phyloP scores from a whole-genome alignment of 2,329 filamentous ascomycete species.

The Epichloe sylvatica region DNA sequence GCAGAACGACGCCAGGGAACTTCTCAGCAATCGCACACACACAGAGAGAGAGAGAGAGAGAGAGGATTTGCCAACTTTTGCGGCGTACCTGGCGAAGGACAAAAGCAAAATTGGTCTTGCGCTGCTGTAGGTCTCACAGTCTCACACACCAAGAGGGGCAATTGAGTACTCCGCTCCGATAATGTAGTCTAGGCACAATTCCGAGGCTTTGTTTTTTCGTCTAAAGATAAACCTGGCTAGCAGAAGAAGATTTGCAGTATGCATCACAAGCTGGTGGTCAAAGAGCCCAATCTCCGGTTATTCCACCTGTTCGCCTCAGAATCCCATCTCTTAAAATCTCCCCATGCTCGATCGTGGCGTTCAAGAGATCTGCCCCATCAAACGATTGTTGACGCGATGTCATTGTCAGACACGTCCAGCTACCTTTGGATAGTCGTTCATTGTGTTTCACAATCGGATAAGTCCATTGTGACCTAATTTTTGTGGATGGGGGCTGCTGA shows the following conservation, averaged over 20 bases:
- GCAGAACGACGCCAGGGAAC: background rate
- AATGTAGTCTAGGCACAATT: background rate
- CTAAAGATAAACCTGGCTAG: background rate
- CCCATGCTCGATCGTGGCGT: background rate
- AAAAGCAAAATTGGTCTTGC: slow-evolving; percentile 6
- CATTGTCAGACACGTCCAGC: background rate
- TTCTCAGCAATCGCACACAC: background rate
- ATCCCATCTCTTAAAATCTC: background rate
- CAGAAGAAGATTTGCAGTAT: background rate
- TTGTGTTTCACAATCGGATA: background rate
- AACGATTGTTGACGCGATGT: background rate
- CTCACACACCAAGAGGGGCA: slow-evolving; percentile 6
- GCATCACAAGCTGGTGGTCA: background rate
- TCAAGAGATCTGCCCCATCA: background rate
- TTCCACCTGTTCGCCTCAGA: background rate
- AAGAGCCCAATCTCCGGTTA: background rate
- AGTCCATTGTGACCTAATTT: background rate
- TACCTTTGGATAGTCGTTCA: background rate
- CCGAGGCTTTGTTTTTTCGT: no score
- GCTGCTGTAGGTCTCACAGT: slow-evolving; percentile 9
- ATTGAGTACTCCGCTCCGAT: background rate
- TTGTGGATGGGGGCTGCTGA: background rate
- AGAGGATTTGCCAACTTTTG: background rate
- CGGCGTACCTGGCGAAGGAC: background rate
- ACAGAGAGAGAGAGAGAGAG: no score